Evolutionary conservation across 2,329 filamentous ascomycete genomes (phyloP), one percentile per base, ranked within the genome.

Genomic region (Helotiales sp.): DNA sequence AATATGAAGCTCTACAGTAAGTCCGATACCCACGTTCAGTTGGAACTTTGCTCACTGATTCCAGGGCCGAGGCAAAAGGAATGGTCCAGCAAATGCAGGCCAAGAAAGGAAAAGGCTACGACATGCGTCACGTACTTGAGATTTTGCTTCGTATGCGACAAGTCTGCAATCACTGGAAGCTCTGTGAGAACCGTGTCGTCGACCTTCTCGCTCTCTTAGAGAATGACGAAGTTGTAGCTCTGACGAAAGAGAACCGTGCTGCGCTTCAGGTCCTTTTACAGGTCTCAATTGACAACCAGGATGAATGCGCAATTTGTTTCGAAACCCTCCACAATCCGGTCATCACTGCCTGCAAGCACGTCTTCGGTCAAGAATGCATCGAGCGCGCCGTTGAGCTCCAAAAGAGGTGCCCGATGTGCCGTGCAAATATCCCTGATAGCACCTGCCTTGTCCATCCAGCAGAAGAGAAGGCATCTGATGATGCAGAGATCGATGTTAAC

Each of bases 101-200:
- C 65, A 74, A 70, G 46, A 75, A 68, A 63, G 76, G 71, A 67
- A 79, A 66, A 71, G 68, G 65, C 10, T 57, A 75, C 53, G 78
- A 83, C 2, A 80, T 80, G 1, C 85, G 88, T 8, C 83, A 88
- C 66, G 80, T 96, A 1, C 80, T 96, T 10, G 91, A 96, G 72
- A 83, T 92, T 15, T 79, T 96, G 4, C 82, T 96, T 5, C 86
- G 93, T 12, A 83, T 96, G 64, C 84, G 93, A 17, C 92, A 96
- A 74, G 83, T 89, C 71, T 96, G 92, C 74, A 92, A 93, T 63
- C 92, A 96, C 71, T 96, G 91, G 90, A 87, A 88, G 8, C 81
- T 97, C 10, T 91, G 90, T 68, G 88, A 86, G 50, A 80, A 88
- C 30, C 86, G 90, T 12, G 80, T 96, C n/a, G 81, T 83, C 9